A percentile compares a stretch with the other conserved stretches of the same genome.
These are phyloP conservation scores for Podaxis sp. DNA, from an alignment of 768 basidiomycete genomes.

Conservation along the genomic window DNA sequence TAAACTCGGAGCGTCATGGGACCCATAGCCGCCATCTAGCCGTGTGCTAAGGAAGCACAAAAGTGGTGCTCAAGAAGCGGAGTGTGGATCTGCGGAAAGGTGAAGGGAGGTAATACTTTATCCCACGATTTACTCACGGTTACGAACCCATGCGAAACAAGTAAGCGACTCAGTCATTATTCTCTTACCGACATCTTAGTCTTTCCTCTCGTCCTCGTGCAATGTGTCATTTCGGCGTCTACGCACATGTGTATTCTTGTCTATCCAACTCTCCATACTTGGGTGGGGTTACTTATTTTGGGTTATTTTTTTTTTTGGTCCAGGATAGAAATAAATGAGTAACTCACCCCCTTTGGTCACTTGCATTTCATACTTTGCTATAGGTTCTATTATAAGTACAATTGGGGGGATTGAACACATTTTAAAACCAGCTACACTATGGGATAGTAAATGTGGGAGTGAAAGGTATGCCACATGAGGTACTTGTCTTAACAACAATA, in stretches of 20 bases:
- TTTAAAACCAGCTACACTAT: background rate
- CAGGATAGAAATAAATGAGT: background rate
- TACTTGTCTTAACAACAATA: background rate
- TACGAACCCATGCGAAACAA: background rate
- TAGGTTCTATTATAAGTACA: background rate
- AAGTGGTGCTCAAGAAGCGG: conserved; percentile 4
- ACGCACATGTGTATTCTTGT: too few species aligned
- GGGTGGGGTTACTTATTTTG: too few species aligned
- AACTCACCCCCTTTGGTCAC: background rate
- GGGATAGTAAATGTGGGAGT: background rate
- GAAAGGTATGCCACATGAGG: background rate
- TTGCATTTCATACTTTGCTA: background rate
- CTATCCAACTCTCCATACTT: too few species aligned
- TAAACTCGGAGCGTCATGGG: conserved; percentile 1
- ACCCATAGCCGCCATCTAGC: background rate
- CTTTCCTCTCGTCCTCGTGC: too few species aligned
- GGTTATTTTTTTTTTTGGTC: too few species aligned
- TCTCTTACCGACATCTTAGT: too few species aligned
- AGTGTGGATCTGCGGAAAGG: background rate
- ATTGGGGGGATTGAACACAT: background rate
- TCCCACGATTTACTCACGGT: background rate
- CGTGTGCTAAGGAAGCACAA: background rate
- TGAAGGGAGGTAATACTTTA: background rate
- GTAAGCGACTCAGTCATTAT: too few species aligned
- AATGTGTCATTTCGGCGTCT: too few species aligned